Base-by-base conservation (phyloP, 805 yeast genomes). In the Teunomyces cretensis region DNA sequence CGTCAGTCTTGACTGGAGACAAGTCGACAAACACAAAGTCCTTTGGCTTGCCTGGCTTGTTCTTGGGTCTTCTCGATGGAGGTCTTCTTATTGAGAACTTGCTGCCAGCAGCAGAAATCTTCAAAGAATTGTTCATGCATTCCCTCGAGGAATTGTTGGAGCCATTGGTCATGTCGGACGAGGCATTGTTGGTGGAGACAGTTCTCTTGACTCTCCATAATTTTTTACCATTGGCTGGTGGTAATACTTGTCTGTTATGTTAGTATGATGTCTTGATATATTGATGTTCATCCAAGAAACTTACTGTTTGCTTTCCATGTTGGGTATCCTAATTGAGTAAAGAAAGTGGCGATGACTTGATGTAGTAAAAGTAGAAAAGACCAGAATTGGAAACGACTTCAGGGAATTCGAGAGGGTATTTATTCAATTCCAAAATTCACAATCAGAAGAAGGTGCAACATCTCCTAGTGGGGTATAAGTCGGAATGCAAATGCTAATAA, bases 1-100 rank as follows among this genome's bases (percentile, higher is more conserved):
- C 45, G 9, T 44, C 51, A 22, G 19, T 19, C 53, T 60, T 26
- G 17, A 70, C 64, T 15, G 76, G 76, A 14, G 74, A 68, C 51
- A 72, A 68, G 52, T 72, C 75, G 35, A 72, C 76, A 51, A 72
- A 72, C 14, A 72, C 74, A 48, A 71, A 72, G 51, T 70, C 75
- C 56, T 68, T 70, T 41, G 74, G 74, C 63, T 62, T 66, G 3
- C 76, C 76, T 6, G 75, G 75, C 55, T 62, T 66, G 52, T 66
- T 62, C 61, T 68, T 71, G 27, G 76, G 76, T 56, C 76, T 68
- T 51, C 63, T 69, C 44, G 63, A 62, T 13, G 75, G 74, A 9
- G 73, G 70, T 47, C 71, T 66, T 48, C 63, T 68, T 33, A 57
- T 58, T 33, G 61, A 50, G 51, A 60, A 68, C 46, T 62, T 59